Evolutionary conservation across 192 early-diverging fungal genomes (phyloP), one percentile per base, ranked within the genome.

Genomic region (Cetraspora pellucida): DNA sequence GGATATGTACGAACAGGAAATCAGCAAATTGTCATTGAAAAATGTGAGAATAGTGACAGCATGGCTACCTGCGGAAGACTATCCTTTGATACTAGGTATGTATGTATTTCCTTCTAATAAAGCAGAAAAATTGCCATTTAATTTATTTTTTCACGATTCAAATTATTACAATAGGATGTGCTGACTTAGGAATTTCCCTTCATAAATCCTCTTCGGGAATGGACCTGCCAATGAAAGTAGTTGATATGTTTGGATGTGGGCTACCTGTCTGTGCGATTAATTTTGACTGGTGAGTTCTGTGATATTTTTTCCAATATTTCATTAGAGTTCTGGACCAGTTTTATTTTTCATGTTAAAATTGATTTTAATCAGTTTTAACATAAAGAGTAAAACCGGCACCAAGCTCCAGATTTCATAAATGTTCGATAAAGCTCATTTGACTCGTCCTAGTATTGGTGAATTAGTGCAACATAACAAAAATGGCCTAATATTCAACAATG

Each of bases 221-320:
- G 64, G 97, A 99, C 79, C 81, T 99, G 77, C 97, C 97, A 9
- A 99, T 99, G 97, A 99, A 99, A 83, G 89, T 98, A 8, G 95
- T 98, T 10, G 97, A 99, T 78, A 96, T 99, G 96, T 96, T 98
- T 89, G 97, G 96, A 19, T 97, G 94, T 81, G 95, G 93, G 5
- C 78, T 95, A 16, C 95, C 97, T 7, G 96, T 95, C 46, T 94
- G 92, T 81, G 94, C 96, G 7, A 54, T 75, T 10, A 25, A 44
- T 2, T 75, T 63, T 63, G 19, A 75, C n/a, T 75, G 72, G 72
- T 74, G 17, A 57, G 72, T 72, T 30, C 0, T 37, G 37, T 7
- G 3, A 37, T 37, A 37, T n/a, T n/a, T n/a, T n/a, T n/a, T n/a
- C n/a, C n/a, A n/a, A n/a, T n/a, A n/a, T n/a, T n/a, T n/a, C n/a